Percentiles rank a stretch among this genome's conserved stretches.
These are phyloP conservation scores for Trichoderma lentiforme DNA, from an alignment of 2,329 filamentous ascomycete species.

Conservation along the genomic window DNA sequence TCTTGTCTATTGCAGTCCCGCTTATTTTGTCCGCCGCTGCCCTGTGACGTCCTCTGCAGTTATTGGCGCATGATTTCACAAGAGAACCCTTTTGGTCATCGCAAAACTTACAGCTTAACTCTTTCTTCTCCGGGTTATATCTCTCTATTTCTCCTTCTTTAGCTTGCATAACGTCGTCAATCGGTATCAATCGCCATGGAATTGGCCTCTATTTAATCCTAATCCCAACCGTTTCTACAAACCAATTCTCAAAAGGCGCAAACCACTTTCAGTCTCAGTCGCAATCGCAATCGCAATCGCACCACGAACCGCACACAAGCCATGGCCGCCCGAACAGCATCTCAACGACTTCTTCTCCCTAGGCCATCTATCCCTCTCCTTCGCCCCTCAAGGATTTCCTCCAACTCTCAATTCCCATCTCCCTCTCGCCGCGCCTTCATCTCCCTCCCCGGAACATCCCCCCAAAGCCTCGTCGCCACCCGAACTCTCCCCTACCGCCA, in stretches of 20 bases:
- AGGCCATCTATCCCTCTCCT: not conserved
- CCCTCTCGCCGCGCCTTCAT: conserved; percentile 39
- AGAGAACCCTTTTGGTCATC: not conserved
- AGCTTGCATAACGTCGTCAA: not conserved
- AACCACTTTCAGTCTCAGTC: not conserved
- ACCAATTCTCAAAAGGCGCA: not conserved
- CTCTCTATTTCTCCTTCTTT: not conserved
- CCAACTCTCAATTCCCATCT: not conserved
- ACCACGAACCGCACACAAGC: not conserved
- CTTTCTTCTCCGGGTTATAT: not conserved
- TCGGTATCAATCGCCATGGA: not conserved
- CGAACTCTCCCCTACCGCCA: conserved; percentile 75
- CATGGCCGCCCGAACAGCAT: conserved; percentile 21
- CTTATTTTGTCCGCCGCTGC: not conserved
- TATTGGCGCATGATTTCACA: not conserved
- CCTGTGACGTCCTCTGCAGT: not conserved
- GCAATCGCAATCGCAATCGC: not conserved
- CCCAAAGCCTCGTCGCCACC: conserved; percentile 67
- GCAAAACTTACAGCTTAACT: not conserved
- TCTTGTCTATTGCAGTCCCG: not conserved
- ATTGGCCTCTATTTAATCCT: not conserved
- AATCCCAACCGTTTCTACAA: not conserved
- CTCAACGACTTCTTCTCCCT: not conserved
- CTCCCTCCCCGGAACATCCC: conserved; percentile 29
- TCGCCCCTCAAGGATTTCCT: not conserved